Conservation (phyloP, 768 basidiomycete species). For the Russula earlei region DNA sequence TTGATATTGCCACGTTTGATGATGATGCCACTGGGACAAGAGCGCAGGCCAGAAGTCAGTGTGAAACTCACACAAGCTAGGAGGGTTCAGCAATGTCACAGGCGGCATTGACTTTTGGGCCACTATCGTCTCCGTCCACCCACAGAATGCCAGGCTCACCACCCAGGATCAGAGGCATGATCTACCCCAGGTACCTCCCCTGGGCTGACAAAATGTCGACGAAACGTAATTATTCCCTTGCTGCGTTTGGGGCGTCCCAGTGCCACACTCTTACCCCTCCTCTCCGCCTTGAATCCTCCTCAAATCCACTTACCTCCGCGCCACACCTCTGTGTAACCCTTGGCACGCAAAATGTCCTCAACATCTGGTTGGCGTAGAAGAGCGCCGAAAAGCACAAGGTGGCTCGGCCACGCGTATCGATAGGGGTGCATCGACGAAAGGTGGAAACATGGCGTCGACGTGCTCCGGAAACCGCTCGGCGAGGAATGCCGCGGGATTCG, state of each 20-base stretch:
- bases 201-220: neutral
- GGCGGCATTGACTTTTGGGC: too few relatives aligned
- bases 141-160: neutral
- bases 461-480: slow-evolving; percentile 49
- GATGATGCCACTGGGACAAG: too few relatives aligned
- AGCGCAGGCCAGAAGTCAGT: too few relatives aligned
- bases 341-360: slow-evolving; percentile 34
- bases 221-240: neutral
- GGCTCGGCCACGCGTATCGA: slow-evolving; percentile 67
- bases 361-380: slow-evolving; percentile 50
- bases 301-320: slow-evolving; percentile 54
- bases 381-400: slow-evolving; percentile 78
- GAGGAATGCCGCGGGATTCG: slow-evolving; percentile 59
- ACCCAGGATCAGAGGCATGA: neutral
- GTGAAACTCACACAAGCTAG: too few relatives aligned
- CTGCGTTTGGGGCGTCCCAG: neutral
- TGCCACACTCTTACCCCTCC: slow-evolving; percentile 68
- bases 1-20: too few relatives aligned
- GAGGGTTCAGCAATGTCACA: too few relatives aligned
- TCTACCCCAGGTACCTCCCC: too few relatives aligned
- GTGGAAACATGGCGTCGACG: slow-evolving; percentile 58
- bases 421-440: slow-evolving; percentile 44
- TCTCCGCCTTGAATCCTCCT: slow-evolving; percentile 61
- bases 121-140: neutral
- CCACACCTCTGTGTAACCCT: slow-evolving; percentile 62